These are phyloP conservation scores for Candida rishiriensis DNA, from an alignment of 805 yeast species.

Conservation along the genomic window DNA sequence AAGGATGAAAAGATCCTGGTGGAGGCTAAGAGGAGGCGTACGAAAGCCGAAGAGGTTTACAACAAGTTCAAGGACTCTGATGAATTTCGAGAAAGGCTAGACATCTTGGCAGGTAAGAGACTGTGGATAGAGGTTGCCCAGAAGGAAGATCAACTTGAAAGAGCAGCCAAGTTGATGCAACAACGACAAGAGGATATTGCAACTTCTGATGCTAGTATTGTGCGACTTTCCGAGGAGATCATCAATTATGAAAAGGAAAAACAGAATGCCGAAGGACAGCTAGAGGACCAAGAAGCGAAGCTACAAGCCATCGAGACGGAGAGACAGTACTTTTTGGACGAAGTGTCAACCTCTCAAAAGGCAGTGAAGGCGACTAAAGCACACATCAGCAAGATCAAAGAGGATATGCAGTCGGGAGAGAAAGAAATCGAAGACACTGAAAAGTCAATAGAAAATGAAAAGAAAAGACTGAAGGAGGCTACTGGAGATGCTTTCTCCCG, in stretches of 20 bases:
- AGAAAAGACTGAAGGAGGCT: slow-evolving; percentile 34
- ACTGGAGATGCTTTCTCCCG: slow-evolving; percentile 42
- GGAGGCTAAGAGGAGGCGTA: slow-evolving; percentile 34
- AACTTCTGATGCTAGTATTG: slow-evolving; percentile 19
- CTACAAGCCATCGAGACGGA: slow-evolving; percentile 10
- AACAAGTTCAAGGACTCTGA: slow-evolving; percentile 37
- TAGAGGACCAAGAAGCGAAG: slow-evolving; percentile 13
- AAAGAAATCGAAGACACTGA: slow-evolving; percentile 21
- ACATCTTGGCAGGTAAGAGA: slow-evolving; percentile 41
- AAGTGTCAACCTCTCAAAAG: slow-evolving; percentile 17
- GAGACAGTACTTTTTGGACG: slow-evolving; percentile 11
- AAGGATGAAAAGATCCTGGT: slow-evolving; percentile 29
- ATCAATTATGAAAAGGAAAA: slow-evolving; percentile 7
- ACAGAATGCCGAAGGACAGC: slow-evolving; percentile 13
- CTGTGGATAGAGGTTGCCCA: slow-evolving; percentile 41
- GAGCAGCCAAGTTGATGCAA: slow-evolving; percentile 17
- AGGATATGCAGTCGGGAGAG: slow-evolving; percentile 14
- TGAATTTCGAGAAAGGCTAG: slow-evolving; percentile 35
- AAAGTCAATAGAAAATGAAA: slow-evolving; percentile 29
- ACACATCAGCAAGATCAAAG: slow-evolving; percentile 19
- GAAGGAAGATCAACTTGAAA: slow-evolving; percentile 19
- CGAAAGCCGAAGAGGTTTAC: slow-evolving; percentile 39
- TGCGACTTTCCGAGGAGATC: slow-evolving; percentile 7
- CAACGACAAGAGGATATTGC: slow-evolving; percentile 13
- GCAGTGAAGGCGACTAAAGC: slow-evolving; percentile 17